Base-by-base conservation (phyloP, 352 stramenopile genomes). In the Phytophthora sp. region DNA sequence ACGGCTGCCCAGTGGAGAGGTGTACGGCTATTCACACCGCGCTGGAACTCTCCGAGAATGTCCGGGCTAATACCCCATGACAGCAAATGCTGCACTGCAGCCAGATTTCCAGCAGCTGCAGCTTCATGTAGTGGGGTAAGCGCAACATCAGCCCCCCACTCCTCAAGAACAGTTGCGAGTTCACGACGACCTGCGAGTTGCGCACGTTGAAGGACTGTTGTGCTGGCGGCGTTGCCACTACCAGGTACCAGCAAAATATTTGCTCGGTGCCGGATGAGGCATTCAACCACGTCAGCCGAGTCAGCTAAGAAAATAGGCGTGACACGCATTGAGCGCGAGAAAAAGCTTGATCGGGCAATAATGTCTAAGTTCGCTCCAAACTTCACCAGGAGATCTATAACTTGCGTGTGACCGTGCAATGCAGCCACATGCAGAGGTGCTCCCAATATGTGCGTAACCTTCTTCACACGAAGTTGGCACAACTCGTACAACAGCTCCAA, bases 1-100 rank as follows among this genome's bases (percentile, higher is more conserved):
- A 94, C 67, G 13, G 77, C 79, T 11, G 84, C 86, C 86, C 86
- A 94, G 48, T 94, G 86, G 26, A 94, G 41, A 2, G 86, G 80
- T 15, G 84, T 92, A 4, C 83, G 82, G 8, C 61, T 56, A 44
- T 91, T 58, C 1, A 87, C 68, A 18, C 85, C 85, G 12, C 72
- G 63, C 35, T 91, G 79, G 70, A 85, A 89, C 54, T 94, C 86
- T 32, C 86, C 86, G 0, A 91, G 56, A n/a, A 82, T 66, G 24
- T 94, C 74, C 2, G 84, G 69, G 13, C 79, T 66, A 18, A 88
- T 77, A 15, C 74, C 79, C 66, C 74, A 77, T 28, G 73, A 76
- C 7, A 94, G 56, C 20, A 86, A 69, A 55, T 89, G 69, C n/a
- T 75, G 58, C 4, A 92, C 76, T 0, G 64, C 72, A 15, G 69